Evolutionary conservation across 2,329 filamentous ascomycete genomes (phyloP).

Genomic region (Pochonia chlamydosporia): DNA sequence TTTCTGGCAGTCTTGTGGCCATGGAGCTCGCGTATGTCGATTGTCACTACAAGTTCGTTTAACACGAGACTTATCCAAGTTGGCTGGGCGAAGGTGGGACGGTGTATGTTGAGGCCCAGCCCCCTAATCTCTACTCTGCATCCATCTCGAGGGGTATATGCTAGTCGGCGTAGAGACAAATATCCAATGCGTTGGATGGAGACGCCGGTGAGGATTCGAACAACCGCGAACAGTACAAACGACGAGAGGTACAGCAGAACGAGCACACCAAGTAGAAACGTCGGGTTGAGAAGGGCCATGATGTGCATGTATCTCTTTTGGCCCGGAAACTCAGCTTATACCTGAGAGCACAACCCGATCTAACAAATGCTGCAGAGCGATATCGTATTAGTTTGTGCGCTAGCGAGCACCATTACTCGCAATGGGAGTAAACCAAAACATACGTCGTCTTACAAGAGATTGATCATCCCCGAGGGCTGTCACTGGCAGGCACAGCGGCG

Average conservation of each 20-base stretch:
- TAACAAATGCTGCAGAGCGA: too few species aligned
- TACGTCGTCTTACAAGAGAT: neutral
- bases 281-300: slow-evolving; percentile 65
- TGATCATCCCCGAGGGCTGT: slow-evolving; percentile 1
- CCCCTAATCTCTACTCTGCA: slow-evolving; percentile 84
- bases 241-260: slow-evolving; percentile 85
- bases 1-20: slow-evolving; percentile 33
- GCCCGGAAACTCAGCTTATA: neutral
- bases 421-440: neutral
- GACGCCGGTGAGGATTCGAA: slow-evolving; percentile 87
- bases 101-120: slow-evolving; percentile 80
- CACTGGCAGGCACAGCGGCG: slow-evolving; percentile 5
- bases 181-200: slow-evolving; percentile 96
- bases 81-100: slow-evolving; percentile 92
- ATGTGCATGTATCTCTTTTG: neutral
- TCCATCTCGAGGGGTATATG: slow-evolving; percentile 85
- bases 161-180: slow-evolving; percentile 82
- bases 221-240: slow-evolving; percentile 87
- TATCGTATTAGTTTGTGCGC: too few species aligned
- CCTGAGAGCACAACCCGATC: neutral
- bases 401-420: too few species aligned
- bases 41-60: slow-evolving; percentile 75
- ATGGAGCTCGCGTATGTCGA: slow-evolving; percentile 67
- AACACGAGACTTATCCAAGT: slow-evolving; percentile 93
- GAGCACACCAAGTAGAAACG: slow-evolving; percentile 80